phyloP scores from a whole-genome alignment of 2,329 filamentous ascomycete species.

The Stenocarpella maydis region DNA sequence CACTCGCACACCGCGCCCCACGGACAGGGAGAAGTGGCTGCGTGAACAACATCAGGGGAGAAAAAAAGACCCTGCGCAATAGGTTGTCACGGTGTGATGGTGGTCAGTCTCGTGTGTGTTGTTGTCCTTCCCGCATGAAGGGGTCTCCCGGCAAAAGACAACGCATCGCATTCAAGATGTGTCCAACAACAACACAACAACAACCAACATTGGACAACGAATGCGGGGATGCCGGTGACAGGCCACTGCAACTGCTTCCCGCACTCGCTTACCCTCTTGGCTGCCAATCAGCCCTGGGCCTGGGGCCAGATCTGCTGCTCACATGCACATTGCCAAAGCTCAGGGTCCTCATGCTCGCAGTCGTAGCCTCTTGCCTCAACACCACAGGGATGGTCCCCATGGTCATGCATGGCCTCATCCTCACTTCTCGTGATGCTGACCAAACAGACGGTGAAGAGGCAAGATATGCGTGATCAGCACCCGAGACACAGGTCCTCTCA shows the following conservation, averaged over 20 bases:
- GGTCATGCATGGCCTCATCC: not conserved
- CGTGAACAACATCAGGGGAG: no score
- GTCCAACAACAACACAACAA: not conserved
- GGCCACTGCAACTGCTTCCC: not conserved
- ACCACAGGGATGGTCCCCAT: slow-evolving; percentile 3
- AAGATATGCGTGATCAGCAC: not conserved
- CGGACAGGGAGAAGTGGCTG: no score
- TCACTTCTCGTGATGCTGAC: slow-evolving; percentile 12
- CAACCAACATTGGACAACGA: no score
- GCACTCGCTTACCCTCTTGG: not conserved
- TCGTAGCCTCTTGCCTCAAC: not conserved
- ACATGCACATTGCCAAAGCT: slow-evolving; percentile 24
- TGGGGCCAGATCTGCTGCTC: slow-evolving; percentile 31
- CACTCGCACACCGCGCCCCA: no score
- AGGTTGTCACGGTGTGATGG: not conserved
- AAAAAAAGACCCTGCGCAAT: not conserved
- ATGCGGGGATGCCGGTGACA: slow-evolving; percentile 20
- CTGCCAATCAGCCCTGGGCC: slow-evolving; percentile 25
- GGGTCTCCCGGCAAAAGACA: slow-evolving; percentile 3
- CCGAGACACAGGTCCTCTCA: not conserved
- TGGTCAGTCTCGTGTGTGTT: not conserved
- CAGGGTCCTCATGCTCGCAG: slow-evolving; percentile 6
- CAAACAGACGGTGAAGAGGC: not conserved
- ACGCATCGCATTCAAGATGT: slow-evolving; percentile 1
- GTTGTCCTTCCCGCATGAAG: slow-evolving; percentile 1